Evolutionary conservation across 1,284 basidiomycete species (phyloP), one percentile per base, ranked within the genome.

Genomic region (Trametes pubescens): DNA sequence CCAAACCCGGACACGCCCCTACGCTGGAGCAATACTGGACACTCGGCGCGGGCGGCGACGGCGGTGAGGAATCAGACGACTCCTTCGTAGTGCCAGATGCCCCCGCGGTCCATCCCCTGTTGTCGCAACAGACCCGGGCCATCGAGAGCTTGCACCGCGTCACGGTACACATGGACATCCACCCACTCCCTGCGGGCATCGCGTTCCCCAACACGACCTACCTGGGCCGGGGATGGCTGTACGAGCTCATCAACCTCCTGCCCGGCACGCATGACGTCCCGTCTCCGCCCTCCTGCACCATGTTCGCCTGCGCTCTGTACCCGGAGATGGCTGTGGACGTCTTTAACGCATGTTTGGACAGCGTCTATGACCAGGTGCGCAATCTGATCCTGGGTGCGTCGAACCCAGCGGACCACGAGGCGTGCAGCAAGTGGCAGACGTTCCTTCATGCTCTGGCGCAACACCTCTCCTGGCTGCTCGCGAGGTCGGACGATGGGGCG

Each of bases 221-320:
- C 67, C 79, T 88, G 29, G 82, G 81, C 24, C 83, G 79, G 62
- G 88, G 89, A 1, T 79, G 82, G 72, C 81, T 93, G 8, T 75
- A 82, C 59, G 84, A 87, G 32, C 78, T 92, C 18, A 59, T 57
- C 47, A 52, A 44, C 60, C 66, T 47, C 46, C 47, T 53, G 53
- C 69, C 62, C 10, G 62, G 53, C 2, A 49, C 51, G 5, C 59
- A 62, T 9, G 62, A 60, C 11, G 29, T 56, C 22, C 60, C 60
- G 14, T 26, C 51, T 0, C 67, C 67, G 6, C 57, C 48, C 2
- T 62, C 67, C 9, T 64, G 67, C 58, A 55, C 64, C 1, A 59
- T 69, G 46, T 66, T 69, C 49, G 68, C 66, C 29, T 64, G 71
- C 37, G 55, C 67, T 14, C 51, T 73, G 11, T 56, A 68, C 11